Evolutionary conservation across 371 early-diverging fungal species (phyloP), one percentile per base, ranked within the genome.

Genomic region (Lichtheimia hyalospora): DNA sequence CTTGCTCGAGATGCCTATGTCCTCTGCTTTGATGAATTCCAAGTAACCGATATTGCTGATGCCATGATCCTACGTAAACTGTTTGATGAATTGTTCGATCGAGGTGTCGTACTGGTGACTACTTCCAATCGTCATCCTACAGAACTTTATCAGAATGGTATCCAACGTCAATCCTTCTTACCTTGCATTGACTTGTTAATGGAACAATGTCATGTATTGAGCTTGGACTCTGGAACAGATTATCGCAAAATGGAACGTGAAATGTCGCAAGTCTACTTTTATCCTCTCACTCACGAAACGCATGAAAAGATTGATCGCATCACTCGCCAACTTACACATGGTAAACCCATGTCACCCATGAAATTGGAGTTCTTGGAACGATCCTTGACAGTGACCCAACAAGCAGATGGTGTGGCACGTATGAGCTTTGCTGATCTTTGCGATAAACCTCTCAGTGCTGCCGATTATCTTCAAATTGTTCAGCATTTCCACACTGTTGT

Each of bases 1-100:
- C 66, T 97, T 16, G 90, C 91, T 6, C 74, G 74, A 51, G 89
- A 91, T 16, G 89, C 93, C 4, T 87, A 89, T 61, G 85, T 98
- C 0, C 70, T 97, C 10, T 98, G 97, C 66, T 92, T 98, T 79
- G 98, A 98, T 65, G 98, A 98, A 68, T 90, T 98, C 61, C 98
- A 98, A 69, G 94, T 97, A 5, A 96, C 96, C 0, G 96, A 97
- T 68, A 96, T 97, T 62, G 94, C 93, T 1, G 97, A 97, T 68
- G 98, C 98, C 54, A 96, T 96, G 97, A 85, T 98, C 49, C 64
- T 96, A 44, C 83, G 95, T 14, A 86, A 91, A 13, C 74, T 98
- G 18, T 86, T 95, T 64, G 79, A 84, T 3, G 92, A 91, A 58
- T 72, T 97, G 25, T 91, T 95, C 56, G 66, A 78, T 14, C 82